phyloP scores from a whole-genome alignment of 352 stramenopile genomes.

The Pythium chondricola region DNA sequence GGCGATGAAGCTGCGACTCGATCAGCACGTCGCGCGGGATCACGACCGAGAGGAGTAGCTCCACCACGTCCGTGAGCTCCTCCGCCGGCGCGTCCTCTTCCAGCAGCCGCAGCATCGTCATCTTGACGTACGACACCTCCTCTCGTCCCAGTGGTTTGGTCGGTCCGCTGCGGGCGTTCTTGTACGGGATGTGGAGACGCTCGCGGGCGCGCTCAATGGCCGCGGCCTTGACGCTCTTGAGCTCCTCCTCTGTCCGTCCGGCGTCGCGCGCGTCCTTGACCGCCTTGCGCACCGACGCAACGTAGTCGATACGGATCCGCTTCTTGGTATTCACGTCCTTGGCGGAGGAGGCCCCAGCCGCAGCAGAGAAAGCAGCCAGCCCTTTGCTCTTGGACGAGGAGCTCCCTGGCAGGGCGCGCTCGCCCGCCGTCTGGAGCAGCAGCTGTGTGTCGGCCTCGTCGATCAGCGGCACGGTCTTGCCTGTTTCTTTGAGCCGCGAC shows the following conservation, averaged over 20 bases:
- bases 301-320: slow-evolving; percentile 80
- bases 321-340: slow-evolving; percentile 49
- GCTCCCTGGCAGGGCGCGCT: slow-evolving; percentile 33
- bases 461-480: slow-evolving; percentile 65
- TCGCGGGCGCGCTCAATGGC: slow-evolving; percentile 75
- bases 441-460: slow-evolving; percentile 73
- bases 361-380: neutral
- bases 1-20: slow-evolving; percentile 64
- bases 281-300: slow-evolving; percentile 76
- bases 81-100: slow-evolving; percentile 77
- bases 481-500: slow-evolving; percentile 72
- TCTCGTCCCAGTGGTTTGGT: slow-evolving; percentile 77
- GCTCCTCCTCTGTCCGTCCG: slow-evolving; percentile 73
- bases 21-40: slow-evolving; percentile 70
- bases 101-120: slow-evolving; percentile 80
- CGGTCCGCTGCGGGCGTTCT: slow-evolving; percentile 63
- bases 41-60: slow-evolving; percentile 72
- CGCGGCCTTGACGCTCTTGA: slow-evolving; percentile 52
- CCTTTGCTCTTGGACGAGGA: slow-evolving; percentile 29
- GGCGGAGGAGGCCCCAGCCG: neutral
- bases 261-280: slow-evolving; percentile 71
- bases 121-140: slow-evolving; percentile 77
- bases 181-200: slow-evolving; percentile 73
- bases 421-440: slow-evolving; percentile 39
- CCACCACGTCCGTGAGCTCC: slow-evolving; percentile 74